A percentile compares a stretch with the other conserved stretches of the same genome.
These are phyloP conservation scores for Ascoidea asiatica DNA, from an alignment of 805 yeast genomes.

Conservation along the genomic window DNA sequence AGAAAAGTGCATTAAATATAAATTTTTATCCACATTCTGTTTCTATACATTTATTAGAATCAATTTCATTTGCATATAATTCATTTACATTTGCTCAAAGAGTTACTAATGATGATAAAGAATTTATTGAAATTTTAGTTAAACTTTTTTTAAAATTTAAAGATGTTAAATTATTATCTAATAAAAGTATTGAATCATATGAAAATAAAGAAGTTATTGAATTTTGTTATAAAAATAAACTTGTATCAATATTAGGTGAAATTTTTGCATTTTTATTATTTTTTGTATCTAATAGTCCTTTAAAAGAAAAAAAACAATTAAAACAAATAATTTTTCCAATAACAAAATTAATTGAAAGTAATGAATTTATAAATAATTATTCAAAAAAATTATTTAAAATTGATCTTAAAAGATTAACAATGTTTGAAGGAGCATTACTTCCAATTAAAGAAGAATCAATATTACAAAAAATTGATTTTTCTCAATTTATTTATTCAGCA, in stretches of 20 bases:
- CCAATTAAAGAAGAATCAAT: constrained; percentile 15
- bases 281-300: constrained; percentile 28
- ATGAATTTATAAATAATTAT: constrained; percentile 18
- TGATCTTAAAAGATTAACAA: constrained; percentile 23
- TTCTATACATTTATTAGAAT: constrained; percentile 56
- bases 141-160: constrained; percentile 18
- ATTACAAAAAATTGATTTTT: constrained; percentile 33
- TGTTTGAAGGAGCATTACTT: too few species aligned
- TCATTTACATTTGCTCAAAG: constrained; percentile 61
- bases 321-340: constrained; percentile 28
- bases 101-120: constrained; percentile 30
- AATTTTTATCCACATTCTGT: constrained; percentile 45
- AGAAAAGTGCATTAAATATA: constrained; percentile 37
- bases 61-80: constrained; percentile 62
- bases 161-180: constrained; percentile 16
- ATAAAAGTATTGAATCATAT: constrained; percentile 3
- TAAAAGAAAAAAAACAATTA: background rate
- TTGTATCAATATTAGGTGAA: constrained; percentile 59
- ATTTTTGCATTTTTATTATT: constrained; percentile 61
- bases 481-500: constrained; percentile 38
- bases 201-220: constrained; percentile 16
- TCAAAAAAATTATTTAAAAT: constrained; percentile 26
- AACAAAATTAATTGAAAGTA: constrained; percentile 24
- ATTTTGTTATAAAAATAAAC: constrained; percentile 38
- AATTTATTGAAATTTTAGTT: constrained; percentile 20